Evolutionary conservation across 345 rosid species (phyloP), one percentile per base, ranked within the genome.

Genomic region (Odontarrhena argentea): DNA sequence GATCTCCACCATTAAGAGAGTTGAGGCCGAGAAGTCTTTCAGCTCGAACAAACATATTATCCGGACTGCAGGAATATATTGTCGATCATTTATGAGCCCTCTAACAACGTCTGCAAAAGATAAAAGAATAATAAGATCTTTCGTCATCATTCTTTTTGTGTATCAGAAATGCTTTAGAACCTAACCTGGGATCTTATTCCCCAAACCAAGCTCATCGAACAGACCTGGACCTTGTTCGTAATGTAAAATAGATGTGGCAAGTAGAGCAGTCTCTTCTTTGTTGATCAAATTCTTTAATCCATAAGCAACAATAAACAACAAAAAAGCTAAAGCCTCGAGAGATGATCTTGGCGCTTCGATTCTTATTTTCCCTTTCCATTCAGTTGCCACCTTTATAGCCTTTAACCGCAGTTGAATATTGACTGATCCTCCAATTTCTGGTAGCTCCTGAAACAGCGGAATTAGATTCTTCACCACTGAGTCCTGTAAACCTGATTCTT

Each of bases 221-320:
- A 65, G 34, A 11, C 9, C 44, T 18, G 70, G 44, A 53, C 43
- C 70, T 45, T 65, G 52, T 18, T 46, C 34, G 70, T 65, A 54
- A 32, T 65, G 51, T 14, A 22, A 28, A 42, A 65, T 41, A 42
- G 43, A 65, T 9, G 69, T 13, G 30, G 48, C 69, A 52, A 65
- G 69, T 52, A 52, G 51, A 2, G 51, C 51, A 30, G 69, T 30
- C 40, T 53, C 43, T 30, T 65, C 70, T 30, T 42, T 0, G n/a
- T 65, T 54, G 34, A 65, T 65, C 60, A 53, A 28, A 35, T 32
- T 52, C n/a, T 15, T 42, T 35, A 53, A 13, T 28, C 10, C 70
- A 65, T 30, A 54, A 11, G 43, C 51, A 32, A 65, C 34, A 3
- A 32, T 14, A 24, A 41, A 42, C 13, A 53, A 11, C 69, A 53